These are phyloP conservation scores for Calvatia gigantea DNA, from an alignment of 768 basidiomycete genomes.

Conservation along the genomic window DNA sequence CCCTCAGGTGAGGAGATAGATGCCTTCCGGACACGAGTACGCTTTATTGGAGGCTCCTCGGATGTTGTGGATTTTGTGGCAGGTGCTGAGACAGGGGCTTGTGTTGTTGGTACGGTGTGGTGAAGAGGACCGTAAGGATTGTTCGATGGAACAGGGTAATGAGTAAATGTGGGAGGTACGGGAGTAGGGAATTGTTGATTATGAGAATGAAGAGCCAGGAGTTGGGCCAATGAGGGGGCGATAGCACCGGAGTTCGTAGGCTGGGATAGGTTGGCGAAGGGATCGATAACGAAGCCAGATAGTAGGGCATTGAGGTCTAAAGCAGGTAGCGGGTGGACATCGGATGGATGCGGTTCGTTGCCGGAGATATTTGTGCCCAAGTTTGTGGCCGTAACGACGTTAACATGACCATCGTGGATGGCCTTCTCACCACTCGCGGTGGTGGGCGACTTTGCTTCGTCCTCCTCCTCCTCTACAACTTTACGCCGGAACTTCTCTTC, in stretches of 20 bases:
- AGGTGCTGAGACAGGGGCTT: slow-evolving; percentile 17
- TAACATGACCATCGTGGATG: slow-evolving; percentile 53
- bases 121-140: slow-evolving; percentile 21
- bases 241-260: slow-evolving; percentile 29
- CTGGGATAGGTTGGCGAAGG: slow-evolving; percentile 26
- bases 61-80: slow-evolving; percentile 18
- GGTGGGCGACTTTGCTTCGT: slow-evolving; percentile 34
- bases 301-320: slow-evolving; percentile 39
- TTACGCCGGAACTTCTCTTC: slow-evolving; percentile 33
- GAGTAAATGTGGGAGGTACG: slow-evolving; percentile 19
- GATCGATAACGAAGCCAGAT: slow-evolving; percentile 40
- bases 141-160: slow-evolving; percentile 18
- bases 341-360: slow-evolving; percentile 26
- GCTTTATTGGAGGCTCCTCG: slow-evolving; percentile 44
- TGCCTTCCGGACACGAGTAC: slow-evolving; percentile 51
- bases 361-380: slow-evolving; percentile 24
- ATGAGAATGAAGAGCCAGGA: slow-evolving; percentile 55
- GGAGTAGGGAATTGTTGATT: slow-evolving; percentile 16
- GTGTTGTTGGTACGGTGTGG: slow-evolving; percentile 14
- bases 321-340: slow-evolving; percentile 28
- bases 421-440: slow-evolving; percentile 33
- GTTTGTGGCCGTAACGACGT: slow-evolving; percentile 50
- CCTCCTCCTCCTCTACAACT: slow-evolving; percentile 43
- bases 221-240: slow-evolving; percentile 64
- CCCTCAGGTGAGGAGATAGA: slow-evolving; percentile 35